Conservation (phyloP, 345 rosid species). For the Lenwebbia sp. region DNA sequence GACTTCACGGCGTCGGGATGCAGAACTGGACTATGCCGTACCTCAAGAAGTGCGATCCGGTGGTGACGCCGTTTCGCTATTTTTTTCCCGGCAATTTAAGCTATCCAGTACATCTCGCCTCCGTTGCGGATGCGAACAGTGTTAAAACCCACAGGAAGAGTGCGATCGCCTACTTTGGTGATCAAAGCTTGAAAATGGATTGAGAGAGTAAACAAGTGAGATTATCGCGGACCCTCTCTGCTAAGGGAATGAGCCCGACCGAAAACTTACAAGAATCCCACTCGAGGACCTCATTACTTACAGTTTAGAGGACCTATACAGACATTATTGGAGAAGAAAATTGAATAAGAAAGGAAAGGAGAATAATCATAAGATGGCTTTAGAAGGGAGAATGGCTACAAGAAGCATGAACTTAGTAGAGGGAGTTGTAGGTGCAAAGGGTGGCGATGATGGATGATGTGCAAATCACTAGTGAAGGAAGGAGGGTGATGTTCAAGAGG, state of each 20-base stretch:
- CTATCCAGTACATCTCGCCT: not conserved
- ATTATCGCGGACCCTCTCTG: not conserved
- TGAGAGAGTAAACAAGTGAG: not conserved
- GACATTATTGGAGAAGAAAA: not conserved
- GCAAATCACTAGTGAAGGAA: constrained; percentile 77
- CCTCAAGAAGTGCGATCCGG: not conserved
- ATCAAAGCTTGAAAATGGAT: not conserved
- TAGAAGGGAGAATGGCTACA: not conserved
- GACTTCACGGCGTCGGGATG: not conserved
- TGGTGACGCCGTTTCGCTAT: no score
- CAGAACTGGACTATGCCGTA: not conserved
- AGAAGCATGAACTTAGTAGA: constrained; percentile 26
- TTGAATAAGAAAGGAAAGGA: not conserved
- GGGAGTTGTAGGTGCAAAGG: constrained; percentile 85
- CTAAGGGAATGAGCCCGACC: not conserved
- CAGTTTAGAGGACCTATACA: not conserved
- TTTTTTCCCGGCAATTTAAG: not conserved
- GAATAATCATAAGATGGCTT: not conserved
- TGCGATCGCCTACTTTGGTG: not conserved
- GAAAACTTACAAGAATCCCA: not conserved
- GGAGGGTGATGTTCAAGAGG: constrained; percentile 74
- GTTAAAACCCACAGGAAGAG: not conserved
- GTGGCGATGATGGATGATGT: constrained; percentile 73
- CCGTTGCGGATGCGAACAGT: not conserved
- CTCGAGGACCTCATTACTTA: not conserved